Conservation (phyloP, 306 rosid species). For the Vicia villosa region DNA sequence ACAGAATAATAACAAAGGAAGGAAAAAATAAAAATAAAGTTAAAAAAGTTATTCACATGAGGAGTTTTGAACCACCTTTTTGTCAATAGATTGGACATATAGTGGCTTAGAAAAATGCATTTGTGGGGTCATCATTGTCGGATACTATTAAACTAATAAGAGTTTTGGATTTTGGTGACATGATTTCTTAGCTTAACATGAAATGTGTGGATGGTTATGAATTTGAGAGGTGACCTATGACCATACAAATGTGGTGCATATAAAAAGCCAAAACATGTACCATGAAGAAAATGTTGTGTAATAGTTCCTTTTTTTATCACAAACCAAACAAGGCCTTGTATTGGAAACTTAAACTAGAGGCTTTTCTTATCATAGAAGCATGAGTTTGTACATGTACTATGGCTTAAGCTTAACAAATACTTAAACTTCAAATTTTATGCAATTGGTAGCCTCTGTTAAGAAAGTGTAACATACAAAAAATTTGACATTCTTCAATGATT, state of each 20-base stretch:
- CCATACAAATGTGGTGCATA: conserved; percentile 32
- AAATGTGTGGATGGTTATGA: conserved; percentile 37
- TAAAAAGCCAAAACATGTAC: conserved; percentile 39
- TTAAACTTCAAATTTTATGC: conserved; percentile 1
- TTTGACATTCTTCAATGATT: too few species aligned
- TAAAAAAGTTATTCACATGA: conserved; percentile 43
- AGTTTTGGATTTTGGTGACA: conserved; percentile 36
- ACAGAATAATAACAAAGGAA: conserved; percentile 34
- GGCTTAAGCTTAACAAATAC: conserved; percentile 8
- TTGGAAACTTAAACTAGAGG: not conserved
- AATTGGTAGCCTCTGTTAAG: not conserved
- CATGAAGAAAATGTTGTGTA: conserved; percentile 28
- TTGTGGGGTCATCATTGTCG: conserved; percentile 37
- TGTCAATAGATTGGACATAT: conserved; percentile 43
- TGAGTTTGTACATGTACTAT: not conserved
- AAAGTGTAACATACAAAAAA: not conserved
- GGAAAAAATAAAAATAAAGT: not conserved
- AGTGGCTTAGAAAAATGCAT: conserved; percentile 28
- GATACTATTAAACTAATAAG: conserved; percentile 15
- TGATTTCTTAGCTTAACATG: conserved; percentile 29
- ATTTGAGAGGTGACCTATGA: conserved; percentile 22
- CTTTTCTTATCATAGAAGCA: conserved; percentile 24
- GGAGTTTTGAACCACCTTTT: conserved; percentile 42
- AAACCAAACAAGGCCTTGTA: not conserved
- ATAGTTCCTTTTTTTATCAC: conserved; percentile 3